Evolutionary conservation across 148 eudicot species (phyloP).

Genomic region (Suaeda aralocaspica): DNA sequence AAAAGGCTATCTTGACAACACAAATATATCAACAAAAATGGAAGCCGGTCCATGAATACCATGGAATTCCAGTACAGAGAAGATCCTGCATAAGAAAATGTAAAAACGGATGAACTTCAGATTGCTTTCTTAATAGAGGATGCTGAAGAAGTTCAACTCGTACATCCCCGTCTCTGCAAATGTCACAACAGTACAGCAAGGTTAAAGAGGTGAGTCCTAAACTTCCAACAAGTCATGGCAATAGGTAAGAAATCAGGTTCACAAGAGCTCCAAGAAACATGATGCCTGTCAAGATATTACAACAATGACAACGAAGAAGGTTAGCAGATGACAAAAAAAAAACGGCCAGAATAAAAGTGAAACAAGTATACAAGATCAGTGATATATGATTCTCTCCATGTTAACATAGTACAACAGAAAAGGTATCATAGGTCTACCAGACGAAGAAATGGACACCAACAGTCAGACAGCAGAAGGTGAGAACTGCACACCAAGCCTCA

Average conservation of each 20-base stretch:
- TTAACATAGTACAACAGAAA: slow-evolving; percentile 8
- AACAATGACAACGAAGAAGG: slow-evolving; percentile 43
- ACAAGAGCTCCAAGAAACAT: slow-evolving; percentile 80
- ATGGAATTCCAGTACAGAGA: slow-evolving; percentile 26
- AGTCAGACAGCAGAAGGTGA: slow-evolving; percentile 20
- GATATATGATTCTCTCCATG: not conserved
- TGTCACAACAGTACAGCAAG: slow-evolving; percentile 84
- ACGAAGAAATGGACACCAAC: slow-evolving; percentile 10
- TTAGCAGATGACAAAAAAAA: slow-evolving; percentile 31
- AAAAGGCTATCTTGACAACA: slow-evolving; percentile 18
- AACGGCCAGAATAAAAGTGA: not conserved
- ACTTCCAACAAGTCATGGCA: slow-evolving; percentile 86
- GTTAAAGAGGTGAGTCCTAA: slow-evolving; percentile 92
- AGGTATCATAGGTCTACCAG: slow-evolving; percentile 10
- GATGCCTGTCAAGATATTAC: slow-evolving; percentile 78
- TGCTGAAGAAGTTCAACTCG: slow-evolving; percentile 31
- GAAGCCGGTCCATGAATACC: slow-evolving; percentile 23
- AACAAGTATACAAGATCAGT: not conserved
- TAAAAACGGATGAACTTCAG: slow-evolving; percentile 23
- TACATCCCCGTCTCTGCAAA: slow-evolving; percentile 66
- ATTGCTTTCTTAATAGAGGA: slow-evolving; percentile 3
- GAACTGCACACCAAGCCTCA: slow-evolving; percentile 18
- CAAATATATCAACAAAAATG: slow-evolving; percentile 11
- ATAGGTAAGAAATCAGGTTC: slow-evolving; percentile 74
- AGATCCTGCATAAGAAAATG: slow-evolving; percentile 34